A percentile compares a stretch with the other conserved stretches of the same genome.
phyloP scores from a whole-genome alignment of 1,139 yeast species.

The Suhomyces ambrosiae region DNA sequence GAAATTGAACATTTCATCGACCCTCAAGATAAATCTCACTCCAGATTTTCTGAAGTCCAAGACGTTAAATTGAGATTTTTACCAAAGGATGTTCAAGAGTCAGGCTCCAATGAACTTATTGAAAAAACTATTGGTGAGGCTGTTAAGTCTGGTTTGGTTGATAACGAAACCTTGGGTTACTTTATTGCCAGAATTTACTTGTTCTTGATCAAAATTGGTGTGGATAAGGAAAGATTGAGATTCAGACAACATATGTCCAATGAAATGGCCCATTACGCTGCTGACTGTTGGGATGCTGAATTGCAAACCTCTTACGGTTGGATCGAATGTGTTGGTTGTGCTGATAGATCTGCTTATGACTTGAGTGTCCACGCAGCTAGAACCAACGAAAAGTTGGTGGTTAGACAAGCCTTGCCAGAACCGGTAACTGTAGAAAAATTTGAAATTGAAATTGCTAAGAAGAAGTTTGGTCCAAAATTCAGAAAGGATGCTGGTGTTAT shows the following conservation, averaged over 20 bases:
- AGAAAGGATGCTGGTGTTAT: constrained; percentile 95
- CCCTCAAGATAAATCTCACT: constrained; percentile 82
- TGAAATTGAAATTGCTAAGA: constrained; percentile 87
- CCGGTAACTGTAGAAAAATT: constrained; percentile 81
- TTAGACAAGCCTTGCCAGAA: constrained; percentile 82
- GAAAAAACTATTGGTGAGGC: constrained; percentile 85
- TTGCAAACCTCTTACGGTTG: constrained; percentile 94
- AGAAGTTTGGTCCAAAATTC: constrained; percentile 96
- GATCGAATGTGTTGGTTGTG: constrained; percentile 99
- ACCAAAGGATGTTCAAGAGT: constrained; percentile 84
- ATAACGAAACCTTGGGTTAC: constrained; percentile 95
- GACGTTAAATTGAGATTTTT: constrained; percentile 74
- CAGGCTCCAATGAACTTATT: constrained; percentile 72
- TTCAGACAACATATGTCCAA: constrained; percentile 98
- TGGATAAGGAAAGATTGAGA: constrained; percentile 78
- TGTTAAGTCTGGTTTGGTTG: constrained; percentile 82
- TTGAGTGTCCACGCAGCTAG: constrained; percentile 92
- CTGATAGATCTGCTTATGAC: constrained; percentile 98
- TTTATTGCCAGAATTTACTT: constrained; percentile 89
- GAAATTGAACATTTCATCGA: constrained; percentile 99
- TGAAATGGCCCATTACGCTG: constrained; percentile 99
- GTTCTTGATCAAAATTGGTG: constrained; percentile 88
- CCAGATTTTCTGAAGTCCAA: constrained; percentile 73
- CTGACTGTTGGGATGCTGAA: constrained; percentile 99
- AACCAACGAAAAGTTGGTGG: constrained; percentile 93